Conservation (phyloP, 805 yeast genomes). For the Sugiyamaella marilandica region DNA sequence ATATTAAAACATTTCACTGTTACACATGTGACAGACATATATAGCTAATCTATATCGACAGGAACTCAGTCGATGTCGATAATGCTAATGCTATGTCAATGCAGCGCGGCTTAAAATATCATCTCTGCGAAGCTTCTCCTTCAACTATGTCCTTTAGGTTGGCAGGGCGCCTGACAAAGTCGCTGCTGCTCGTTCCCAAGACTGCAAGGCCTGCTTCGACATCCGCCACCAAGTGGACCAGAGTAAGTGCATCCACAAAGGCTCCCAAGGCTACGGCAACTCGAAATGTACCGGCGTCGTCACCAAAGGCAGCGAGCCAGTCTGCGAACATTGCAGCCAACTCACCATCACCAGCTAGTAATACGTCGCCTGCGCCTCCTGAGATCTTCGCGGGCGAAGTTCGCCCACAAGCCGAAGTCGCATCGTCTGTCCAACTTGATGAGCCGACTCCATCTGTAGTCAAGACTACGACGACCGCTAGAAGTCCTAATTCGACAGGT, state of each 20-base stretch:
- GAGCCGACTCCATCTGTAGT: neutral
- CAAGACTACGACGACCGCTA: neutral
- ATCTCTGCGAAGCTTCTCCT: neutral
- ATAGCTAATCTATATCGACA: no score
- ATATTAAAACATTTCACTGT: no score
- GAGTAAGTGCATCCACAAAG: neutral
- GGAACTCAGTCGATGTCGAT: no score
- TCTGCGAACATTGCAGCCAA: neutral
- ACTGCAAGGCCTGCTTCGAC: constrained; percentile 1
- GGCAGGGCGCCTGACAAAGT: neutral
- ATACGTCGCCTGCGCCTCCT: neutral
- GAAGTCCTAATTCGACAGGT: neutral
- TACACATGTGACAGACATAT: no score
- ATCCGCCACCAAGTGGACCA: constrained; percentile 1
- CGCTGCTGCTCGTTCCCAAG: neutral
- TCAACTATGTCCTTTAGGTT: neutral
- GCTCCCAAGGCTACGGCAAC: neutral
- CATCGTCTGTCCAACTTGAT: neutral
- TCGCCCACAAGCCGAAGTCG: neutral
- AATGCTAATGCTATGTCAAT: no score
- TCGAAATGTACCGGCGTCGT: neutral
- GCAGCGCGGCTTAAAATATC: no score
- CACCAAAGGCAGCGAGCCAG: neutral
- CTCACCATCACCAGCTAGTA: neutral
- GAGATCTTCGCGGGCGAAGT: neutral